A percentile compares a stretch with the other conserved stretches of the same genome.
These are phyloP conservation scores for Cymbopogon flexuosus DNA, from an alignment of 202 grass and related monocot genomes.

Conservation along the genomic window DNA sequence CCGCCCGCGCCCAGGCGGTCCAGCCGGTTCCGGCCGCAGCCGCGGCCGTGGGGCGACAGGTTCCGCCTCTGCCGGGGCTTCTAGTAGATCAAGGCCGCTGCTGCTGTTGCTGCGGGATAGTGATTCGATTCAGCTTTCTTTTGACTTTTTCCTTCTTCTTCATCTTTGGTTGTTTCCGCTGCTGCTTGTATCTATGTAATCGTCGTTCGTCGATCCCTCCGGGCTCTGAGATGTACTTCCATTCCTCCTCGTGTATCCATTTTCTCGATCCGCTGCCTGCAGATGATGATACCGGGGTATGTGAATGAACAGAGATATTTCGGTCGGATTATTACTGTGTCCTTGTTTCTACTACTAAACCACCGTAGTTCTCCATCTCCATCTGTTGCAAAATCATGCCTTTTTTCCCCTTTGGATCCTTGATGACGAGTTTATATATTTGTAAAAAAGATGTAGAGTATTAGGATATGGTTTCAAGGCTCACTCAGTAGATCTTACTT, in stretches of 20 bases:
- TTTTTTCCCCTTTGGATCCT: background rate
- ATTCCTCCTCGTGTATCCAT: conserved; percentile 56
- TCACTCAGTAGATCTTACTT: background rate
- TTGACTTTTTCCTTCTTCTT: background rate
- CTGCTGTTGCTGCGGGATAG: background rate
- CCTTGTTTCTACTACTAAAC: background rate
- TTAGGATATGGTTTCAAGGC: background rate
- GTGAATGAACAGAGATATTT: conserved; percentile 55
- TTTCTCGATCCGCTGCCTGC: conserved; percentile 16
- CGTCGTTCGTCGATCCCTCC: background rate
- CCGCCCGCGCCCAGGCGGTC: conserved; percentile 21
- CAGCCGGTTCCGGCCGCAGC: conserved; percentile 44
- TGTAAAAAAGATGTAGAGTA: background rate
- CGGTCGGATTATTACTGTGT: background rate
- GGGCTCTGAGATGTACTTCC: conserved; percentile 39
- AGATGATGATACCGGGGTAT: conserved; percentile 47
- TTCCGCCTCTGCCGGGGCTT: conserved; percentile 46
- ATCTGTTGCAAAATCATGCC: background rate
- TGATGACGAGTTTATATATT: background rate
- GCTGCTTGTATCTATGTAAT: background rate
- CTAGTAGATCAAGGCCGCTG: conserved; percentile 11
- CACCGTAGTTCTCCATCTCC: background rate
- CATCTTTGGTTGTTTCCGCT: background rate
- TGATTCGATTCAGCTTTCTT: background rate
- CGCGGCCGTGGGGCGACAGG: conserved; percentile 37